These are phyloP conservation scores for Cladobotryum protrusum DNA, from an alignment of 2,329 filamentous ascomycete species.

Conservation along the genomic window DNA sequence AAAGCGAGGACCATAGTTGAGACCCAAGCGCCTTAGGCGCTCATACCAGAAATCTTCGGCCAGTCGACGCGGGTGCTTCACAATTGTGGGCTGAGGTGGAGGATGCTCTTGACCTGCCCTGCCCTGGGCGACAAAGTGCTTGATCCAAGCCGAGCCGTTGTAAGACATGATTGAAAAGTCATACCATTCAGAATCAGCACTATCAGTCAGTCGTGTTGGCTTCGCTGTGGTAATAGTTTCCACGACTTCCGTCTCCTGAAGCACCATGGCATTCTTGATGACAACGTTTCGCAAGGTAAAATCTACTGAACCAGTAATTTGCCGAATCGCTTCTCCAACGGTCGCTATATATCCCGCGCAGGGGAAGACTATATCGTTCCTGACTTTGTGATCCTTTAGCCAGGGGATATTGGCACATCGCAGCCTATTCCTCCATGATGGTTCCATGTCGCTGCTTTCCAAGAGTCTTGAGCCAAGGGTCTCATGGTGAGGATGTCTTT, in stretches of 20 bases:
- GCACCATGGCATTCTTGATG: slow-evolving; percentile 11
- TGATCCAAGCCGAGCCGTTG: slow-evolving; percentile 9
- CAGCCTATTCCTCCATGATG: slow-evolving; percentile 35
- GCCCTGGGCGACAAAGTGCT: slow-evolving; percentile 10
- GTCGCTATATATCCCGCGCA: slow-evolving; percentile 37
- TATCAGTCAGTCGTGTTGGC: slow-evolving; percentile 6
- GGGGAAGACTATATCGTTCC: slow-evolving; percentile 35
- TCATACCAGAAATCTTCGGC: slow-evolving; percentile 4
- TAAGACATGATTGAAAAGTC: slow-evolving; percentile 11
- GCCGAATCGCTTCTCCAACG: slow-evolving; percentile 33
- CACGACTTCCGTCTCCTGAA: slow-evolving; percentile 5
- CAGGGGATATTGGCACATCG: slow-evolving; percentile 33
- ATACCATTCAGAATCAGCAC: slow-evolving; percentile 13
- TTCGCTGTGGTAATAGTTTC: slow-evolving; percentile 13
- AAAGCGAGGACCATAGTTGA: slow-evolving; percentile 12
- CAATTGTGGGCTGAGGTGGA: background rate
- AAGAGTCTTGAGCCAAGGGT: slow-evolving; percentile 22
- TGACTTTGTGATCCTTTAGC: slow-evolving; percentile 38
- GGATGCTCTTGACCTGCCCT: background rate
- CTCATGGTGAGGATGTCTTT: slow-evolving; percentile 21
- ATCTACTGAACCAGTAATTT: slow-evolving; percentile 8
- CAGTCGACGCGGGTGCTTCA: slow-evolving; percentile 2
- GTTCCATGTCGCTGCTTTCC: slow-evolving; percentile 26
- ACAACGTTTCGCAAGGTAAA: slow-evolving; percentile 8
- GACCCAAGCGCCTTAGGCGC: slow-evolving; percentile 3